Evolutionary conservation across 2,329 filamentous ascomycete species (phyloP).

Genomic region (Graphiopsis chlorocephala): DNA sequence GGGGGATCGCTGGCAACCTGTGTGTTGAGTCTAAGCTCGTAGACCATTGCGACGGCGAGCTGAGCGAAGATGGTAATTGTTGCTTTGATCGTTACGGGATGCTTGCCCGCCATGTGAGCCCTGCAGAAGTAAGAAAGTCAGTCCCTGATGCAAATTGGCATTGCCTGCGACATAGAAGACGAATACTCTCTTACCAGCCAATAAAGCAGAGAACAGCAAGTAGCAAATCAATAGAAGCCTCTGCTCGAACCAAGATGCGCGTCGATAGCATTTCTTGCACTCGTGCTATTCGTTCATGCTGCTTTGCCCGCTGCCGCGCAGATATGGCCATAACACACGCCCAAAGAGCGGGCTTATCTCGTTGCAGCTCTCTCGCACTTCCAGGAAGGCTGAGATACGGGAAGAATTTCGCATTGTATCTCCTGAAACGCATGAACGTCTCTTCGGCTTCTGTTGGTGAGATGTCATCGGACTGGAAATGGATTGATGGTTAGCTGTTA

Average conservation of each 20-base stretch:
- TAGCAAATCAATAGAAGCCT: slow-evolving; percentile 31
- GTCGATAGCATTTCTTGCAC: slow-evolving; percentile 29
- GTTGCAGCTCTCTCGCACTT: slow-evolving; percentile 27
- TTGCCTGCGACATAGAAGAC: too few species aligned
- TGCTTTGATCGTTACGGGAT: slow-evolving; percentile 19
- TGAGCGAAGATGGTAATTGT: slow-evolving; percentile 10
- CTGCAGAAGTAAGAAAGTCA: slow-evolving; percentile 6
- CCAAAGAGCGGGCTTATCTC: slow-evolving; percentile 40
- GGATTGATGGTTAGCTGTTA: not conserved
- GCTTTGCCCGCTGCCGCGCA: slow-evolving; percentile 24
- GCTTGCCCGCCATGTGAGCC: slow-evolving; percentile 31
- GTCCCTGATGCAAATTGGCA: not conserved
- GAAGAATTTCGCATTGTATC: not conserved
- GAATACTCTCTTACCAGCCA: slow-evolving; percentile 30
- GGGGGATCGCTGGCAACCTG: slow-evolving; percentile 7
- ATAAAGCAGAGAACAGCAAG: slow-evolving; percentile 31
- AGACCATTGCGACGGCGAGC: slow-evolving; percentile 14
- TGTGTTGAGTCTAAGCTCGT: slow-evolving; percentile 13
- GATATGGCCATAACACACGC: slow-evolving; percentile 38
- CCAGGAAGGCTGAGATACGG: not conserved
- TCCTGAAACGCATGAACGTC: not conserved
- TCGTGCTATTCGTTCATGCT: slow-evolving; percentile 24
- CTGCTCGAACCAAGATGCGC: slow-evolving; percentile 27
- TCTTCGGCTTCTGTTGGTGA: not conserved
- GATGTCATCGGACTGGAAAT: not conserved